Evolutionary conservation across 108 stramenopile species (phyloP).

Genomic region (Heterococcus sp.): DNA sequence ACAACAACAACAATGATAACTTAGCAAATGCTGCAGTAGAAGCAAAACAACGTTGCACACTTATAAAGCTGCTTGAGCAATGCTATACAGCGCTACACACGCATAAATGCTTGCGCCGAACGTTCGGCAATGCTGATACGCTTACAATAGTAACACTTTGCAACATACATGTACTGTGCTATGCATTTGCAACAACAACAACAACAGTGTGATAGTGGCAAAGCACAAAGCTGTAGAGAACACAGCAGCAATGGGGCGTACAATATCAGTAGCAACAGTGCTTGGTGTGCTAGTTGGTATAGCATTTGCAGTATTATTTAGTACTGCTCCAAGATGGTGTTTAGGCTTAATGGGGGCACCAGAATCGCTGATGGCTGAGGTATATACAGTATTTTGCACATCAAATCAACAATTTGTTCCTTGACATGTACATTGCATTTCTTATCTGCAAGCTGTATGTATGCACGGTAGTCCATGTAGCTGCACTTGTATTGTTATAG

Average conservation of each 20-base stretch:
- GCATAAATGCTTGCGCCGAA: background rate
- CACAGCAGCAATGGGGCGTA: constrained; percentile 21
- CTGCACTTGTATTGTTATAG: background rate
- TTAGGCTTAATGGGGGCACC: constrained; percentile 29
- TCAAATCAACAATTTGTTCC: too few relatives aligned
- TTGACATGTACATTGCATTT: too few relatives aligned
- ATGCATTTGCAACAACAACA: background rate
- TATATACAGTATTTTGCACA: background rate
- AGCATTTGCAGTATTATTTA: background rate
- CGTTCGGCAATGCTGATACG: background rate
- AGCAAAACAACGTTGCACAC: background rate
- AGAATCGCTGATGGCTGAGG: background rate
- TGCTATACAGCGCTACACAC: background rate
- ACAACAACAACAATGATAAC: background rate
- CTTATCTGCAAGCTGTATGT: too few relatives aligned
- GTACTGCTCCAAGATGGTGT: background rate
- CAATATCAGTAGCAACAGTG: constrained; percentile 11
- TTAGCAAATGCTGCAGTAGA: background rate
- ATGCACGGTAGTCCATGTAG: too few relatives aligned
- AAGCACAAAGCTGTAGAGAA: background rate
- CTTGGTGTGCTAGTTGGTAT: constrained; percentile 9
- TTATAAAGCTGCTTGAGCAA: background rate
- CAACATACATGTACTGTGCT: background rate
- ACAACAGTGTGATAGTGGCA: background rate
- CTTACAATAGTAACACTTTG: background rate